Evolutionary conservation across 2,329 filamentous ascomycete genomes (phyloP).

Genomic region (Monilinia laxa): DNA sequence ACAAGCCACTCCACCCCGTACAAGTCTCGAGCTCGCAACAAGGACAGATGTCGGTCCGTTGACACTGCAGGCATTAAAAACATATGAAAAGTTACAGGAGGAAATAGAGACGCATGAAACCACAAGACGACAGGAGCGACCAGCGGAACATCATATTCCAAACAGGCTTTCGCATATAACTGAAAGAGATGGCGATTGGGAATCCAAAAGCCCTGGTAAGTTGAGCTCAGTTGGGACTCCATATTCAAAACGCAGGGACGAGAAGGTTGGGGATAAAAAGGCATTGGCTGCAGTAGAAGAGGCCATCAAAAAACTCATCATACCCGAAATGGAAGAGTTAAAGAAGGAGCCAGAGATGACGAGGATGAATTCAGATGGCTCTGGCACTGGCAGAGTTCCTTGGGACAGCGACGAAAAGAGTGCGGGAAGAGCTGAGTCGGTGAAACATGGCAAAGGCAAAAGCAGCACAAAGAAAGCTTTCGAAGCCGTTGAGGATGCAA

Average conservation of each 20-base stretch:
- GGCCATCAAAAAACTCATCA: slow-evolving; percentile 20
- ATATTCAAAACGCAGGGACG: slow-evolving; percentile 16
- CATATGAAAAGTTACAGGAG: slow-evolving; percentile 17
- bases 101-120: slow-evolving; percentile 16
- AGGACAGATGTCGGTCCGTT: slow-evolving; percentile 18
- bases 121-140: slow-evolving; percentile 13
- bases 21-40: slow-evolving; percentile 16
- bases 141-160: slow-evolving; percentile 17
- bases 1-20: slow-evolving; percentile 19
- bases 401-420: slow-evolving; percentile 24
- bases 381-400: slow-evolving; percentile 13
- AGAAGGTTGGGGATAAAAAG: slow-evolving; percentile 22
- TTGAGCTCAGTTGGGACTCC: slow-evolving; percentile 11
- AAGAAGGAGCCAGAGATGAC: slow-evolving; percentile 20
- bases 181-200: slow-evolving; percentile 22
- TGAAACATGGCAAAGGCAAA: slow-evolving; percentile 21
- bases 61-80: slow-evolving; percentile 19
- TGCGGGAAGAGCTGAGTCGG: slow-evolving; percentile 12
- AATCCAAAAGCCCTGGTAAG: slow-evolving; percentile 16
- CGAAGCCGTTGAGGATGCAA: slow-evolving; percentile 23
- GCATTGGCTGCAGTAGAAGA: slow-evolving; percentile 22
- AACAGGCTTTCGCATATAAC: slow-evolving; percentile 22
- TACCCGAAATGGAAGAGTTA: slow-evolving; percentile 23
- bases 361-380: slow-evolving; percentile 19
- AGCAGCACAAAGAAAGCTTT: slow-evolving; percentile 24